Evolutionary conservation across 768 basidiomycete species (phyloP).

Genomic region (Russula dissimulans): DNA sequence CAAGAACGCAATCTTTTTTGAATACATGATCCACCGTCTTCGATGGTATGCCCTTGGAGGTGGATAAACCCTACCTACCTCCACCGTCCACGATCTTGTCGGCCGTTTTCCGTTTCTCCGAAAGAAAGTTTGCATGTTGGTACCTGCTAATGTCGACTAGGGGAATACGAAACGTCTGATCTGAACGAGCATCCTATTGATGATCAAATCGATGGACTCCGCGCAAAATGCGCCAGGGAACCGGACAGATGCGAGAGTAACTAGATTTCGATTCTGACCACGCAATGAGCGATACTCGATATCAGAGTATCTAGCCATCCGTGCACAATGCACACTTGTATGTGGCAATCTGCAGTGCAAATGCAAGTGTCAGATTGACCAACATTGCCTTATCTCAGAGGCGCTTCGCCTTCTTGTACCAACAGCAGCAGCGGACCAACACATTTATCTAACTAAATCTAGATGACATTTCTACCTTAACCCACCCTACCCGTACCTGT

Average conservation of each 20-base stretch:
- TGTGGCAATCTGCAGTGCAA: no score
- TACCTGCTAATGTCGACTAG: conserved; percentile 72
- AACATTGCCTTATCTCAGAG: no score
- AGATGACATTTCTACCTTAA: no score
- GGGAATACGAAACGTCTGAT: conserved; percentile 43
- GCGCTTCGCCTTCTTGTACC: no score
- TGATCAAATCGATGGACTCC: not conserved
- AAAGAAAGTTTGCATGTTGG: conserved; percentile 35
- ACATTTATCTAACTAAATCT: no score
- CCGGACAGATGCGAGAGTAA: conserved; percentile 1
- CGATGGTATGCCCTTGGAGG: conserved; percentile 54
- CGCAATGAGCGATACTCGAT: not conserved
- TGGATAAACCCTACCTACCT: conserved; percentile 78
- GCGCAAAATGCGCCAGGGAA: not conserved
- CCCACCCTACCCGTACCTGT: no score
- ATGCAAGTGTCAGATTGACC: no score
- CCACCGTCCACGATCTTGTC: conserved; percentile 67
- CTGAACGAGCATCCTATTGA: conserved; percentile 29
- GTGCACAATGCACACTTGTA: no score
- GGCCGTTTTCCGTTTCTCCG: conserved; percentile 55
- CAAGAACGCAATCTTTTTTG: conserved; percentile 35
- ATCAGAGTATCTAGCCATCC: not conserved
- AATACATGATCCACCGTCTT: conserved; percentile 52
- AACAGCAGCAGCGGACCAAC: no score
- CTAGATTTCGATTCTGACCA: not conserved